A percentile compares a stretch with the other conserved stretches of the same genome.
phyloP scores from a whole-genome alignment of 2,329 filamentous ascomycete species.

The Pyrenophora teres region DNA sequence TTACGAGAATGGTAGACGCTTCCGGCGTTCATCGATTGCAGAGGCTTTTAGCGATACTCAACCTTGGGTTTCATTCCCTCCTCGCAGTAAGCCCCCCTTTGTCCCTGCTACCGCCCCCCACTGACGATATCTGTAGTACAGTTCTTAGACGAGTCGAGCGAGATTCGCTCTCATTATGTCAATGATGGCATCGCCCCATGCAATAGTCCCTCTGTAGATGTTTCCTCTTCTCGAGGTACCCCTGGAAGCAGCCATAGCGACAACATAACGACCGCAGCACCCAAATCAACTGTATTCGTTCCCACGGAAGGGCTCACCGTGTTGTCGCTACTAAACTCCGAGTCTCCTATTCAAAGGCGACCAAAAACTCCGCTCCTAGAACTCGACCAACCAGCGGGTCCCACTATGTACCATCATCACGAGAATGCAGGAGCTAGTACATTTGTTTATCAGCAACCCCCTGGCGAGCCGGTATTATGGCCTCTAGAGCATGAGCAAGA shows the following conservation, averaged over 20 bases:
- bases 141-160: slow-evolving; percentile 44
- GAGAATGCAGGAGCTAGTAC: slow-evolving; percentile 15
- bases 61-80: slow-evolving; percentile 44
- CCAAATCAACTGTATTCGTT: slow-evolving; percentile 23
- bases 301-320: slow-evolving; percentile 42
- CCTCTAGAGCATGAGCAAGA: slow-evolving; percentile 45
- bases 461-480: slow-evolving; percentile 40
- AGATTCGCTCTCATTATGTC: slow-evolving; percentile 39
- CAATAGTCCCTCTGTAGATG: slow-evolving; percentile 14
- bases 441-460: slow-evolving; percentile 39
- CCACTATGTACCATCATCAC: slow-evolving; percentile 13
- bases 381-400: slow-evolving; percentile 17
- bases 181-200: slow-evolving; percentile 26
- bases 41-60: slow-evolving; percentile 38
- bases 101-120: neutral
- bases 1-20: slow-evolving; percentile 43
- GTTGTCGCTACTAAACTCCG: slow-evolving; percentile 40
- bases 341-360: slow-evolving; percentile 33
- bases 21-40: slow-evolving; percentile 44
- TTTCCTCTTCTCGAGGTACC: slow-evolving; percentile 16
- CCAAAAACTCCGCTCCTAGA: slow-evolving; percentile 17
- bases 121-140: slow-evolving; percentile 37
- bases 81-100: slow-evolving; percentile 28
- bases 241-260: slow-evolving; percentile 11
- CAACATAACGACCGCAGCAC: slow-evolving; percentile 20